phyloP scores from a whole-genome alignment of 2,329 filamentous ascomycete species.

The Mariannaea elegans region DNA sequence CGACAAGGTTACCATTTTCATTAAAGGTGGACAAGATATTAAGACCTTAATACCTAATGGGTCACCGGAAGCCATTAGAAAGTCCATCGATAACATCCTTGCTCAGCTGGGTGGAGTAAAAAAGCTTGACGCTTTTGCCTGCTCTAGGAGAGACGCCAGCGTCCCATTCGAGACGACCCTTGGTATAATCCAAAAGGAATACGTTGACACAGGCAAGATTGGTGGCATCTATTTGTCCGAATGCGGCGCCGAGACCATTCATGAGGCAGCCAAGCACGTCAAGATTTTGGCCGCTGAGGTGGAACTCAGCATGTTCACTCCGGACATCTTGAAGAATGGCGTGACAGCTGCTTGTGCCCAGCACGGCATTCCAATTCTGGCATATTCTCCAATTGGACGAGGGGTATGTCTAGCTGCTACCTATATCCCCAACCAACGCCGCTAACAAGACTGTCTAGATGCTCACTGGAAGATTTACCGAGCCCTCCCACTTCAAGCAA shows the following conservation, averaged over 20 bases:
- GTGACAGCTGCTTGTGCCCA: conserved; percentile 66
- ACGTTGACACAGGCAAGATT: conserved; percentile 61
- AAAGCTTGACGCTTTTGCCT: conserved; percentile 69
- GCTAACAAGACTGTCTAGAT: too few relatives aligned
- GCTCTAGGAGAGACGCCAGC: conserved; percentile 63
- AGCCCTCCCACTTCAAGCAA: conserved; percentile 33
- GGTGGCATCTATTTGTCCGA: conserved; percentile 62
- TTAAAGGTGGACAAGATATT: conserved; percentile 65
- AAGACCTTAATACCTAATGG: conserved; percentile 55
- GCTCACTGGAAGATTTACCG: conserved; percentile 41
- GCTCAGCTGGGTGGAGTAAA: conserved; percentile 61
- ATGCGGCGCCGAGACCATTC: conserved; percentile 57
- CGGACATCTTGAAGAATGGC: conserved; percentile 60
- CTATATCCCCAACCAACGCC: too few relatives aligned
- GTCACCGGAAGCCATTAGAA: conserved; percentile 62
- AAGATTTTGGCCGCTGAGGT: conserved; percentile 61
- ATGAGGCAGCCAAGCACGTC: conserved; percentile 54
- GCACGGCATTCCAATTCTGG: conserved; percentile 73
- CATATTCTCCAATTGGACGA: conserved; percentile 76
- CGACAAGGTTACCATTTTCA: conserved; percentile 66
- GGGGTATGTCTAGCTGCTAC: conserved; percentile 50
- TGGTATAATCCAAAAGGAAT: conserved; percentile 54
- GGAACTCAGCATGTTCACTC: conserved; percentile 61
- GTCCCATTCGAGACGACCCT: conserved; percentile 56
- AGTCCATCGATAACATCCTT: conserved; percentile 59